phyloP scores from a whole-genome alignment of 2,329 filamentous ascomycete species.

The Fusarium sp. region DNA sequence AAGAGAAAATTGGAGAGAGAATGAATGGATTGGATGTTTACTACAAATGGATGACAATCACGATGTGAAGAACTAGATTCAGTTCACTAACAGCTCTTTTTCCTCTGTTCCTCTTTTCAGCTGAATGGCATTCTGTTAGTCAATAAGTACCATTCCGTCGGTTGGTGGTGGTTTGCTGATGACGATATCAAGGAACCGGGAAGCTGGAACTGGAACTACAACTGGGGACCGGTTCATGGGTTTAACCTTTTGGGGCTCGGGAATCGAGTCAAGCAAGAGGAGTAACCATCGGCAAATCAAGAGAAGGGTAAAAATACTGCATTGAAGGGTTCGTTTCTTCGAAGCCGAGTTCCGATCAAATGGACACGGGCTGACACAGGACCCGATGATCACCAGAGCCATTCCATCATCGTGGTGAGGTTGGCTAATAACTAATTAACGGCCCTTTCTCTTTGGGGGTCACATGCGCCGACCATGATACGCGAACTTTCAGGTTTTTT shows the following conservation, averaged over 20 bases:
- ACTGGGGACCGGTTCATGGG: conserved; percentile 15
- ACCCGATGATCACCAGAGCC: conserved; percentile 22
- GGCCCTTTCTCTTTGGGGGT: conserved; percentile 24
- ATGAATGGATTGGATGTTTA: not conserved
- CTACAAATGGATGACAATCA: conserved; percentile 6
- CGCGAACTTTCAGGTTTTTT: conserved; percentile 26
- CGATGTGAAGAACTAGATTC: conserved; percentile 4
- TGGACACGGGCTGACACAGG: not conserved
- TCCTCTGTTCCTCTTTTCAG: not conserved
- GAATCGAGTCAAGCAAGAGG: conserved; percentile 15
- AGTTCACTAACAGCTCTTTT: not conserved
- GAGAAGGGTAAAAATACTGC: not conserved
- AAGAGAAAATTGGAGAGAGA: not conserved
- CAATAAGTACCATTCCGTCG: conserved; percentile 13
- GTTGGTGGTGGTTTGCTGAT: conserved; percentile 24
- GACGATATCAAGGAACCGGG: conserved; percentile 36
- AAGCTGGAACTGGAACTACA: conserved; percentile 11
- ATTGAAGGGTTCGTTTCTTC: not conserved
- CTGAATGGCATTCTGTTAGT: conserved; percentile 18
- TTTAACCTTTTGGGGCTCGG: conserved; percentile 12
- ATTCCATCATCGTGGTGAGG: conserved; percentile 10
- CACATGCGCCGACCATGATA: conserved; percentile 21
- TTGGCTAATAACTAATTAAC: not conserved
- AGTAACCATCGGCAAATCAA: not conserved
- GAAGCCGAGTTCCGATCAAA: conserved; percentile 20